Base-by-base conservation (phyloP, 192 early-diverging fungal species). In the Anaeromyces robustus region DNA sequence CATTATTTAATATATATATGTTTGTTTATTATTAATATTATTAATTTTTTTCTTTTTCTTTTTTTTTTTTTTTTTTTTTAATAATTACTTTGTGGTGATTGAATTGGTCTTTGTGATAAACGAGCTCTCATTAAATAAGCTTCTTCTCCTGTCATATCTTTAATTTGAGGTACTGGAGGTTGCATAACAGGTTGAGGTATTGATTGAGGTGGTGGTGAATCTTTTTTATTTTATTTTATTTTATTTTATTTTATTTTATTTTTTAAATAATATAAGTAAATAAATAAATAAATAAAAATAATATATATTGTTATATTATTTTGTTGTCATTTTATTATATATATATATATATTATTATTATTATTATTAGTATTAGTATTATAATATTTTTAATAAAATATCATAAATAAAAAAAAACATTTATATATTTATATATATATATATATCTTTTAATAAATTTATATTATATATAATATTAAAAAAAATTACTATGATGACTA, bases 101-200 rank as follows among this genome's bases (percentile, higher is more conserved):
- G 59, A 19, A 77, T n/a, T 1, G 83, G 77, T 28, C 84, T 81
- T 30, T 85, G 80, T 30, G 85, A 88, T 59, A 92, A 82, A 79
- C 81, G 79, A 29, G 88, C 89, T 78, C 92, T 86, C 26, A 89
- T 85, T 78, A 89, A 84, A 81, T 89, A 93, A 2, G 92, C 92
- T 80, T 93, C 92, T 78, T 93, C 92, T n/a, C 88, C 92, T 0
- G 92, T 86, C 18, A 85, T 84, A 39, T 90, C 89, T 3, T 30
- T 37, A 22, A 28, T 43, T 28, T 78, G 79, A 37, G 82, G 30
- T 4, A 77, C 31, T 52, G 80, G 31, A 52, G 79, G 77, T 29
- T 82, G 30, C 13, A 77, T 31, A 12, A 79, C 16, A 7, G 77
- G 16, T 18, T 68, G 30, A 18, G 85, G 39, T 81, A 85, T 59